Base-by-base conservation (phyloP, 192 early-diverging fungal species). In the Diversispora epigaea region DNA sequence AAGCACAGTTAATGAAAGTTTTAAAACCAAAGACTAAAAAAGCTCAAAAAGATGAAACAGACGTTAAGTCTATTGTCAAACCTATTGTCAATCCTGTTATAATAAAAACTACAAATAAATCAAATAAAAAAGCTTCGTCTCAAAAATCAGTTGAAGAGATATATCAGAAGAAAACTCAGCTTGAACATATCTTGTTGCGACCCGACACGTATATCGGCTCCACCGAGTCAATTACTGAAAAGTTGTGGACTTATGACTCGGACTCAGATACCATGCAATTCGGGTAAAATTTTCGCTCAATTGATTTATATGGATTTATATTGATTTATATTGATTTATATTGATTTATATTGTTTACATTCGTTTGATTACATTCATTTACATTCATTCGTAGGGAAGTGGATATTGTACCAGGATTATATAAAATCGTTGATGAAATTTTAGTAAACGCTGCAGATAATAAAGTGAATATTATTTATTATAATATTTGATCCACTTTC, bases 341-440 rank as follows among this genome's bases (percentile, higher is more conserved):
- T 32, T 32, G n/a, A 32, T 32, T 32, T 32, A 32, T n/a, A n/a
- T n/a, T n/a, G n/a, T n/a, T n/a, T 32, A 32, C 25, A 32, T 32
- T 32, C 25, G 2, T 32, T 32, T 32, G 25, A 32, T 32, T 32
- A 32, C 25, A 32, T 32, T 32, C 25, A 32, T 32, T 32, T 32
- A 32, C 25, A 32, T 32, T 32, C 25, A 76, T 77, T 8, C 84
- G 88, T 64, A 86, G 90, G 60, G 80, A 87, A 11, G 87, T 95
- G 41, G 89, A 74, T 2, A 93, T 89, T 82, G 94, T 94, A 4
- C 93, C 93, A 46, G 97, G 96, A 60, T 77, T 99, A 19, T 98
- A 96, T 83, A 99, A 99, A 80, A 99, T 99, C 75, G 93, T 97
- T 49, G 97, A 99, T 79, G 97, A 99, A 80, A 97, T 99, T 73